These are phyloP conservation scores for Carnegiea gigantea DNA, from an alignment of 179 eudicot species.

Conservation along the genomic window DNA sequence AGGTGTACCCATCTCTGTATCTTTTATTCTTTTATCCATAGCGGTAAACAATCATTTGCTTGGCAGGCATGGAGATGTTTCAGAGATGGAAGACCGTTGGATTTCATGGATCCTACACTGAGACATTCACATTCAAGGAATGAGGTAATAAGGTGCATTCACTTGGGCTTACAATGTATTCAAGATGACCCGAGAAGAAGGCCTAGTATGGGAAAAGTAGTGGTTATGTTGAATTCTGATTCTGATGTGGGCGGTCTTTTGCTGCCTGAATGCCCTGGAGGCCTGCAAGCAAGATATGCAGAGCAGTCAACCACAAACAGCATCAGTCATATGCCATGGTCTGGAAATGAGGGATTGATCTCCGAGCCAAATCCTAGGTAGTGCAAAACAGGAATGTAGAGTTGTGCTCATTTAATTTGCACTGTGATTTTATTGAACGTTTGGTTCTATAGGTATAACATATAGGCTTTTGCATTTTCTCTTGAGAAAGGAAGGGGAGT, in stretches of 20 bases:
- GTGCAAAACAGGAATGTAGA: neutral
- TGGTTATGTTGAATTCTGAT: neutral
- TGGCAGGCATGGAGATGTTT: conserved; percentile 5
- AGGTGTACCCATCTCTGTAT: neutral
- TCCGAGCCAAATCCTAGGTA: neutral
- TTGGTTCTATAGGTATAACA: neutral
- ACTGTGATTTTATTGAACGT: neutral
- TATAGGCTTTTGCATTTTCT: neutral
- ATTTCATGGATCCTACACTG: conserved; percentile 3
- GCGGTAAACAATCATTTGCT: neutral
- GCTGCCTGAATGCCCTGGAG: neutral
- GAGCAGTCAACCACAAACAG: neutral
- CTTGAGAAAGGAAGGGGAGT: neutral
- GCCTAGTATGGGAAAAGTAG: conserved; percentile 1
- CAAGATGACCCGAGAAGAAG: neutral
- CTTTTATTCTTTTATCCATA: neutral
- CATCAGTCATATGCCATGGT: neutral
- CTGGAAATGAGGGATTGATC: neutral
- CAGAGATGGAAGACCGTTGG: conserved; percentile 4
- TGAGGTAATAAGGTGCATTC: neutral
- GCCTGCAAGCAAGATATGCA: neutral
- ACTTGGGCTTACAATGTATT: neutral
- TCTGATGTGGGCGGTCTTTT: neutral
- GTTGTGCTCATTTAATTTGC: neutral
- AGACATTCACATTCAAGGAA: neutral